Evolutionary conservation across 1,139 yeast species (phyloP), one percentile per base, ranked within the genome.

Genomic region (Torulaspora pretoriensis): DNA sequence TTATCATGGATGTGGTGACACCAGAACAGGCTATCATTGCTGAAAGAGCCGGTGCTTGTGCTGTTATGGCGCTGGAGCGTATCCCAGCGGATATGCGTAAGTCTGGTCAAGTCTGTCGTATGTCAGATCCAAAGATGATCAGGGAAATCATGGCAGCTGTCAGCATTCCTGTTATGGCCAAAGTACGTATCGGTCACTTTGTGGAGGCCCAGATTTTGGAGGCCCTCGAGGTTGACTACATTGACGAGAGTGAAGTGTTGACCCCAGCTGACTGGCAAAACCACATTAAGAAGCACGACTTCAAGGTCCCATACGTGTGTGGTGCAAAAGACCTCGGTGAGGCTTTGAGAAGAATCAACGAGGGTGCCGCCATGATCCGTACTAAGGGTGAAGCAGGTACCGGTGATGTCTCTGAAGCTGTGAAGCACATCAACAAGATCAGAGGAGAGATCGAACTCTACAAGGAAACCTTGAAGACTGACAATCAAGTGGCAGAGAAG

Each of bases 371-470:
- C 36, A 84, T 86, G 92, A 78, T 86, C 61, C 77, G 95, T 65
- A 82, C 94, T 52, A 86, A 85, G 68, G 95, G 95, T 53, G 95
- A 84, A 65, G 94, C 95, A 17, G 95, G 95, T 38, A 85, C 95
- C 35, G 95, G 95, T 42, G 95, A 85, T 64, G 82, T 85, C 44
- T 79, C 87, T 26, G 92, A 85, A 63, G 95, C 95, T n/a, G 89
- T 85, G 45, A 78, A 75, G 59, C 95, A 85, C 64, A 81, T 84
- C 52, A 73, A 78, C 46, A 72, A 74, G 51, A 81, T 85, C 60
- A 73, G 72, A 48, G 63, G 68, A 45, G 78, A 84, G 58, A 81
- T 85, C 56, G 46, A 51, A 13, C 43, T 35, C 8, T 51, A 45
- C 33, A 45, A 52, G 40, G 69, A 70, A 42, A 68, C 71, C 32